Conservation (phyloP, 1,284 basidiomycete genomes). For the Chondrostereum purpureum region DNA sequence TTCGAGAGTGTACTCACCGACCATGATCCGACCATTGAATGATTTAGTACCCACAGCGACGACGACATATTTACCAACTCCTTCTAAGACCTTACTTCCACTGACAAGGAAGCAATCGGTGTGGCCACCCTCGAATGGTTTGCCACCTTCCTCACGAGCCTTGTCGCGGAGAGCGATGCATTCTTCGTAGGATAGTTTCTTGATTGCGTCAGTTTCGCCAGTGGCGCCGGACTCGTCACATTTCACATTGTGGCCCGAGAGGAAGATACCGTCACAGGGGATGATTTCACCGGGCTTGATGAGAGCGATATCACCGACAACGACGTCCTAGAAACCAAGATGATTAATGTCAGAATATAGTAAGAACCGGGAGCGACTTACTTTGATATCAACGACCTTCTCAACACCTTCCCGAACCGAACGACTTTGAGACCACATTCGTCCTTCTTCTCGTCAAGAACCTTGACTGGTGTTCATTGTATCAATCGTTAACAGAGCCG, state of each 20-base stretch:
- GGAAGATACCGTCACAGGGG: slow-evolving; percentile 93
- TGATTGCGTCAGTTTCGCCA: slow-evolving; percentile 93
- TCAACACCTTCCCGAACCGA: slow-evolving; percentile 79
- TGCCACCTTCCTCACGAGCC: slow-evolving; percentile 21
- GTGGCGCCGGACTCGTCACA: slow-evolving; percentile 97
- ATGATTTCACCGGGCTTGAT: slow-evolving; percentile 95
- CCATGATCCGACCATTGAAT: slow-evolving; percentile 96
- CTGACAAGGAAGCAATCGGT: slow-evolving; percentile 92
- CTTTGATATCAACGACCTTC: slow-evolving; percentile 75
- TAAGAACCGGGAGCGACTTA: too few species aligned
- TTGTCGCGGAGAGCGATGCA: slow-evolving; percentile 45
- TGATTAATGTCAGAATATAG: too few species aligned
- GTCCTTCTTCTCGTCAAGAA: slow-evolving; percentile 92
- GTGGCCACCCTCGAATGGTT: slow-evolving; percentile 42
- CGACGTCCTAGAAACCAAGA: slow-evolving; percentile 57
- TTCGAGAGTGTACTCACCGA: too few species aligned
- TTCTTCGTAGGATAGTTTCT: slow-evolving; percentile 79
- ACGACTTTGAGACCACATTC: slow-evolving; percentile 91
- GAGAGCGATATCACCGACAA: slow-evolving; percentile 90
- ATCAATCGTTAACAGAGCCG: slow-evolving; percentile 90
- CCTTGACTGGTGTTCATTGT: slow-evolving; percentile 93
- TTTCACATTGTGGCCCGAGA: slow-evolving; percentile 90
- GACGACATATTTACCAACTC: slow-evolving; percentile 89
- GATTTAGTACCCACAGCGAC: slow-evolving; percentile 88
- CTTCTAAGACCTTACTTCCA: slow-evolving; percentile 93